Evolutionary conservation across 768 basidiomycete genomes (phyloP), one percentile per base, ranked within the genome.

Genomic region (Hypholoma sublateritium): DNA sequence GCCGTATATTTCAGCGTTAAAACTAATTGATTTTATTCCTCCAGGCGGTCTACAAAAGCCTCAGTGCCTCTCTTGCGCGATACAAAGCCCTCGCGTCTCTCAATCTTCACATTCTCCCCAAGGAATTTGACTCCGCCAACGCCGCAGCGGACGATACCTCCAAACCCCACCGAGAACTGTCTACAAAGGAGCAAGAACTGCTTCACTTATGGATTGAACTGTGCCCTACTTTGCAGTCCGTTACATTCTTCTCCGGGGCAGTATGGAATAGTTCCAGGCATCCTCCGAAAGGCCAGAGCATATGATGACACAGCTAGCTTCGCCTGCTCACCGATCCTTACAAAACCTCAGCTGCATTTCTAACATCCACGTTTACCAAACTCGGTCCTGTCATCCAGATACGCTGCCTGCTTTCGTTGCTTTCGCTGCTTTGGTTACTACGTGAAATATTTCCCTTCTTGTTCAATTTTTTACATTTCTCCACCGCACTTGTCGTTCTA

Each of bases 21-120:
- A 5, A 13, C 55, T 32, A 19, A 11, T 53, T 19, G 48, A 12
- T 42, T 42, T 37, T 35, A 39, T 28, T 22, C 34, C 49, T 5
- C 59, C 57, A 77, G 75, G 64, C 69, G 19, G 54, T 79, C 3
- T 77, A 78, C 61, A 78, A 75, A 58, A 72, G 72, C 36, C 66
- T 78, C 1, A 70, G 74, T 36, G 56, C 70, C 13, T 70, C 76
- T 1, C 59, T 80, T 9, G 70, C 77, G 11, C 72, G 77, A 44
- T 80, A 77, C 58, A 63, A 67, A 42, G 60, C 67, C 7, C 73
- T 80, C n/a, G 64, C 67, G 3, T 62, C 61, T 8, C 64, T 80
- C 13, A 57, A 54, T 11, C 62, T 77, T 49, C 62, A 59, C 35
- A 21, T 59, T 5, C 39, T 41, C 12, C 16, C 39, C 45, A 16